Evolutionary conservation across 2,329 filamentous ascomycete species (phyloP), one percentile per base, ranked within the genome.

Genomic region (Sporothrix mexicana): DNA sequence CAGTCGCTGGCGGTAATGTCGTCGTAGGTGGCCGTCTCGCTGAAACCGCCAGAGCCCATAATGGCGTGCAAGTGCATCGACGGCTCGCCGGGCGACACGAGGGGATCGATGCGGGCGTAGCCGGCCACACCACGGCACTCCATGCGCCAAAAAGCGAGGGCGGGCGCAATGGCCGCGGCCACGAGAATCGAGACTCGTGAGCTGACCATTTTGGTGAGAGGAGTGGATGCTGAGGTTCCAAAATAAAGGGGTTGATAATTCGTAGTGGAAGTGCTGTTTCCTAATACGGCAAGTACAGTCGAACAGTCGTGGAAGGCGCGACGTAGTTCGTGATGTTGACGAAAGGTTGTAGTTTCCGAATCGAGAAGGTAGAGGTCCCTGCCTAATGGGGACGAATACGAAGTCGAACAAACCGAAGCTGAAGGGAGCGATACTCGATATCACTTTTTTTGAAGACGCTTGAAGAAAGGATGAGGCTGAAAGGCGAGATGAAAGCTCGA

Each of bases 61-160:
- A 96, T 88, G 17, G 89, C 84, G 81, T 97, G 94, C 25, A 88
- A 87, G 81, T 97, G 94, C 73, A 85, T 80, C 10, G 90, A 88
- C 47, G 89, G 75, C 23, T 78, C 77, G 68, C 89, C 90, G 2
- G 87, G 87, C 73, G 88, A 86, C 72, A 96, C 85, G 72, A 97
- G 85, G 20, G 94, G 94, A 79, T 97, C 94, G 55, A 97, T 85
- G 73, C 93, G 88, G 68, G 89, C 92, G 73, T 93, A 80, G 75
- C 90, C 93, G 76, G 90, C 85, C 64, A 88, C 87, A 72, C 90
- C 90, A 77, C 88, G 91, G 82, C 94, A 97, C 78, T 93, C 92
- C 87, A 97, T 92, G 79, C 94, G 93, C 93, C 93, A 97, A 82
- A 97, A 97, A 74, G 92, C 94, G 77, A 62, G 49, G 71, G 73